phyloP scores from a whole-genome alignment of 1,284 basidiomycete species.

The Albatrellus sp. region DNA sequence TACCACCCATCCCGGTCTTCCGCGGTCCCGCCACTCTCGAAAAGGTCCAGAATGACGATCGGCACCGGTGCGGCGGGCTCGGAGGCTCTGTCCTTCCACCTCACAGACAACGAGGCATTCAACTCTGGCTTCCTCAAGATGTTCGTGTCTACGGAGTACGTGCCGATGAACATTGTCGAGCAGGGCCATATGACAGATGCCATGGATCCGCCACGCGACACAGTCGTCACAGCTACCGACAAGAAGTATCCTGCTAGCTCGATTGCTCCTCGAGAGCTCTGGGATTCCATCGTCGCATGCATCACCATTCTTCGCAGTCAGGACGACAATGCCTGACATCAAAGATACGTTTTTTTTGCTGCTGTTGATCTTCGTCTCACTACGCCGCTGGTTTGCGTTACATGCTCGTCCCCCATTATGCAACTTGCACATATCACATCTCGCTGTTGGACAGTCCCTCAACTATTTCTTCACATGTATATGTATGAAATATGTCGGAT shows the following conservation, averaged over 20 bases:
- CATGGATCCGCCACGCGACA: neutral
- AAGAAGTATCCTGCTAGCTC: neutral
- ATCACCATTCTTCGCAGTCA: constrained; percentile 15
- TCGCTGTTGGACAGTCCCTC: too few species aligned
- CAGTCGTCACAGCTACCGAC: neutral
- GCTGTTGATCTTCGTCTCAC: too few species aligned
- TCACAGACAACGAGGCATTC: constrained; percentile 16
- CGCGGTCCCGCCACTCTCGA: constrained; percentile 22
- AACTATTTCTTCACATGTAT: too few species aligned
- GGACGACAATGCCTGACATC: too few species aligned
- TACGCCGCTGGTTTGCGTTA: too few species aligned
- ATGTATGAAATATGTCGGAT: too few species aligned
- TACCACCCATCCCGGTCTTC: constrained; percentile 23
- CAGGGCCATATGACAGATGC: constrained; percentile 15
- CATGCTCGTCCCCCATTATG: too few species aligned
- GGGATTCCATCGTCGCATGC: constrained; percentile 19
- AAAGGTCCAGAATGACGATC: constrained; percentile 23
- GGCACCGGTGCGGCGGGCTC: constrained; percentile 19
- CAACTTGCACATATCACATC: too few species aligned
- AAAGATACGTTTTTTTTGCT: too few species aligned
- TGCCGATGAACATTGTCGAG: constrained; percentile 29
- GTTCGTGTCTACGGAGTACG: constrained; percentile 31
- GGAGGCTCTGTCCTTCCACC: constrained; percentile 21
- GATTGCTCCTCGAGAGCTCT: constrained; percentile 13
- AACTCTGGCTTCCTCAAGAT: constrained; percentile 32